Conservation (phyloP, 2,329 filamentous ascomycete species). For the Chaetomiaceae sp. region DNA sequence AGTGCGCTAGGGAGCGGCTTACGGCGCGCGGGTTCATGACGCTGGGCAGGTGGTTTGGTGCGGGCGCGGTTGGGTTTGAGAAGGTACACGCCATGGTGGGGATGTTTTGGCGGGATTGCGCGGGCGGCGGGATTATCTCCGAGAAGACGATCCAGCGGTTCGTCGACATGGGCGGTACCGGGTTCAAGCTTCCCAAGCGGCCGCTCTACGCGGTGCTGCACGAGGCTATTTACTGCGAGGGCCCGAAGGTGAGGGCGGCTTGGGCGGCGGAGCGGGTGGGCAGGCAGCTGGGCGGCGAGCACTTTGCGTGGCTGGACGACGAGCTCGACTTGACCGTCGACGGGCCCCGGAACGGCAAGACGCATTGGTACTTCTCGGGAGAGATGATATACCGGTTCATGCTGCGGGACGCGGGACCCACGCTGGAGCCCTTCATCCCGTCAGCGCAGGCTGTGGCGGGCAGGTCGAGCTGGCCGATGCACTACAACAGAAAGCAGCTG, state of each 20-base stretch:
- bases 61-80: background rate
- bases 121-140: background rate
- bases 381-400: slow-evolving; percentile 67
- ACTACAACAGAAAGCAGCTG: slow-evolving; percentile 59
- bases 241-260: slow-evolving; percentile 39
- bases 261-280: slow-evolving; percentile 56
- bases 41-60: slow-evolving; percentile 57
- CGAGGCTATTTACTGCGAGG: slow-evolving; percentile 62
- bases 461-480: slow-evolving; percentile 51
- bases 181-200: slow-evolving; percentile 52
- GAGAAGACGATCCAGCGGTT: background rate
- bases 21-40: slow-evolving; percentile 54
- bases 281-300: slow-evolving; percentile 20
- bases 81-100: slow-evolving; percentile 13
- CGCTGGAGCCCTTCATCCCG: slow-evolving; percentile 46
- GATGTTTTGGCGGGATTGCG: background rate
- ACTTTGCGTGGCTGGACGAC: slow-evolving; percentile 28
- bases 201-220: slow-evolving; percentile 64
- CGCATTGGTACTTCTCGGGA: slow-evolving; percentile 60
- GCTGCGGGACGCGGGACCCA: slow-evolving; percentile 50
- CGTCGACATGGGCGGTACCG: background rate
- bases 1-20: slow-evolving; percentile 38
- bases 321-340: slow-evolving; percentile 23
- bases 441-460: slow-evolving; percentile 54
- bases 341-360: slow-evolving; percentile 28